phyloP scores from a whole-genome alignment of 2,329 filamentous ascomycete genomes.

The Dothideomycetes sp. region DNA sequence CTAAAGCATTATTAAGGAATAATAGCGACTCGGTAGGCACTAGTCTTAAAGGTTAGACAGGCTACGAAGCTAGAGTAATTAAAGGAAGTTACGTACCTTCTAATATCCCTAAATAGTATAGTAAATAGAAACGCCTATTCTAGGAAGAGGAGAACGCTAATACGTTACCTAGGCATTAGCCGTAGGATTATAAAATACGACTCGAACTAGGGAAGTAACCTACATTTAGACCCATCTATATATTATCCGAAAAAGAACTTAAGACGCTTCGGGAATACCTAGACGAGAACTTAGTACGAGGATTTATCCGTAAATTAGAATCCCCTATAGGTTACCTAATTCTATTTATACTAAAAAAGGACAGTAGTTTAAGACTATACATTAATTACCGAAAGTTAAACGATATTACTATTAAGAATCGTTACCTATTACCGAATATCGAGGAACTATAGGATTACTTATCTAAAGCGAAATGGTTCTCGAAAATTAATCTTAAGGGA shows the following conservation, averaged over 20 bases:
- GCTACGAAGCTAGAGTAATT: slow-evolving; percentile 1
- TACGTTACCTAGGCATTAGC: slow-evolving; percentile 15
- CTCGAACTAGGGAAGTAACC: slow-evolving; percentile 2
- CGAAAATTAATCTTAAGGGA: slow-evolving; percentile 20
- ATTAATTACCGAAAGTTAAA: slow-evolving; percentile 23
- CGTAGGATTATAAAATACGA: slow-evolving; percentile 15
- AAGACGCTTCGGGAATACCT: background rate
- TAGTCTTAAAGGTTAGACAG: background rate
- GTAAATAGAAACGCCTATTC: slow-evolving; percentile 16
- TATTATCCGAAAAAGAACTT: background rate
- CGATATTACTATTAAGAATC: slow-evolving; percentile 22
- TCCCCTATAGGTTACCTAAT: background rate
- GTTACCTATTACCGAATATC: slow-evolving; percentile 21
- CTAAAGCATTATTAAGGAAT: background rate
- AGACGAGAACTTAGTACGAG: background rate
- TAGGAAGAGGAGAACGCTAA: slow-evolving; percentile 14
- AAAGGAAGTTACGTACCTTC: slow-evolving; percentile 4
- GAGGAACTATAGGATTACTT: slow-evolving; percentile 18
- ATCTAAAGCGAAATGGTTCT: slow-evolving; percentile 17
- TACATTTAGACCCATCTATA: background rate
- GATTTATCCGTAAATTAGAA: background rate
- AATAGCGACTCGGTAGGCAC: background rate
- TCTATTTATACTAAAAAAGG: background rate
- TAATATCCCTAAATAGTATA: slow-evolving; percentile 14
- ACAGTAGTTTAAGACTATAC: slow-evolving; percentile 9